phyloP scores from a whole-genome alignment of 441 rosid genomes.

The Flueggea neowawraea region DNA sequence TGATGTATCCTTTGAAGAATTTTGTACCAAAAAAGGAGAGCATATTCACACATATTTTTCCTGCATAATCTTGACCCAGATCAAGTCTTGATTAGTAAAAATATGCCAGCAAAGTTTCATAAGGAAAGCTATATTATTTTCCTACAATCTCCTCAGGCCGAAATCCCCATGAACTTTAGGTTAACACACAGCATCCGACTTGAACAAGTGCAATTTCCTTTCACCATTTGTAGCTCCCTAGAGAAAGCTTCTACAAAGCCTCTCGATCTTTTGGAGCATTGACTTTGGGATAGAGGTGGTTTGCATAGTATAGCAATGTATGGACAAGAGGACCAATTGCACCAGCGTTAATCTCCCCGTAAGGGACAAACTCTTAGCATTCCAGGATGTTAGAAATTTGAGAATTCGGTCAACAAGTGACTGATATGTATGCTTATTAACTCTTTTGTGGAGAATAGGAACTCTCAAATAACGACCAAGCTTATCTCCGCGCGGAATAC shows the following conservation, averaged over 20 bases:
- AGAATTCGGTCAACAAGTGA: not conserved
- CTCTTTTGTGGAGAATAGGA: not conserved
- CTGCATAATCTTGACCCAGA: too few relatives aligned
- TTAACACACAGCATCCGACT: not conserved
- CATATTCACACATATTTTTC: too few relatives aligned
- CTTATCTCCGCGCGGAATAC: too few relatives aligned
- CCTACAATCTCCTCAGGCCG: too few relatives aligned
- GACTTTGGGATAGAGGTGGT: not conserved
- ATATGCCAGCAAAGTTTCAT: too few relatives aligned
- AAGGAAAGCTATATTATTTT: too few relatives aligned
- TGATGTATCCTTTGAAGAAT: too few relatives aligned
- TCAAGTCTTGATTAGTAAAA: too few relatives aligned
- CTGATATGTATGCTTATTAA: not conserved
- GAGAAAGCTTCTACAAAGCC: not conserved
- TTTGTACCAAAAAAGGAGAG: too few relatives aligned
- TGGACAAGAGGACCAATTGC: not conserved
- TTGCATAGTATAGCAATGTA: not conserved
- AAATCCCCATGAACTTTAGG: not conserved
- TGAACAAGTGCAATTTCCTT: not conserved
- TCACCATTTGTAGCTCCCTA: fast-evolving
- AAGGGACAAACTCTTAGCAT: not conserved
- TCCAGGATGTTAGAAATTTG: not conserved
- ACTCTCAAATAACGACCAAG: too few relatives aligned
- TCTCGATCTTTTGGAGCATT: not conserved
- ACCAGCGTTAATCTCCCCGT: not conserved